Evolutionary conservation across 257 asterid species (phyloP).

Genomic region (Solanum medicagineum): DNA sequence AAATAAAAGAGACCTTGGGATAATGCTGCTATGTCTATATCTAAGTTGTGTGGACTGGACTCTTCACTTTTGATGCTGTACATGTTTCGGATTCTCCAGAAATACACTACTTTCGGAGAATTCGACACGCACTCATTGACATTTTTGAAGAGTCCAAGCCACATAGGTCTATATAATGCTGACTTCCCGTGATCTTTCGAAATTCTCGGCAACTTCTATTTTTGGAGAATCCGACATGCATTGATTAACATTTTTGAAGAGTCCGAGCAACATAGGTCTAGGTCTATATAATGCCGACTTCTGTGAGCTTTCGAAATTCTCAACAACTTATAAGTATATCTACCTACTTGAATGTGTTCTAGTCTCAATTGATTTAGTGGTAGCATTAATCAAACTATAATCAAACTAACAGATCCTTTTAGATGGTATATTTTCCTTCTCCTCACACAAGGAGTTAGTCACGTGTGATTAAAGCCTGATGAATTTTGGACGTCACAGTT

Average conservation of each 20-base stretch:
- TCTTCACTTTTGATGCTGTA: no score
- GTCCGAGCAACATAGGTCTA: not conserved
- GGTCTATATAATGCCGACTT: not conserved
- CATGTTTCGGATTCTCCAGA: no score
- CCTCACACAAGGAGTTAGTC: not conserved
- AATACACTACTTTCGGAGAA: no score
- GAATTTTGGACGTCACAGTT: not conserved
- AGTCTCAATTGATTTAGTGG: not conserved
- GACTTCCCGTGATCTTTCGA: no score
- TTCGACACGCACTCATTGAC: no score
- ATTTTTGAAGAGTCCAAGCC: no score
- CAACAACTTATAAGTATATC: not conserved
- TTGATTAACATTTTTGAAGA: no score
- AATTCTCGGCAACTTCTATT: no score
- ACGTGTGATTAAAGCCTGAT: not conserved
- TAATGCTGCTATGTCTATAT: not conserved
- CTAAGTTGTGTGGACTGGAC: no score
- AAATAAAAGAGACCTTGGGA: not conserved
- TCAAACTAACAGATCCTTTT: not conserved
- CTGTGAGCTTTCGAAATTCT: not conserved
- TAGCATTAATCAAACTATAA: not conserved
- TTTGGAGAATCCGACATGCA: no score
- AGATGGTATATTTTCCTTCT: not conserved
- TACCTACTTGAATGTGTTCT: not conserved
- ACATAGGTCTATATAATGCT: no score